Base-by-base conservation (phyloP, 2,329 filamentous ascomycete species). In the Cladosporium phlei region DNA sequence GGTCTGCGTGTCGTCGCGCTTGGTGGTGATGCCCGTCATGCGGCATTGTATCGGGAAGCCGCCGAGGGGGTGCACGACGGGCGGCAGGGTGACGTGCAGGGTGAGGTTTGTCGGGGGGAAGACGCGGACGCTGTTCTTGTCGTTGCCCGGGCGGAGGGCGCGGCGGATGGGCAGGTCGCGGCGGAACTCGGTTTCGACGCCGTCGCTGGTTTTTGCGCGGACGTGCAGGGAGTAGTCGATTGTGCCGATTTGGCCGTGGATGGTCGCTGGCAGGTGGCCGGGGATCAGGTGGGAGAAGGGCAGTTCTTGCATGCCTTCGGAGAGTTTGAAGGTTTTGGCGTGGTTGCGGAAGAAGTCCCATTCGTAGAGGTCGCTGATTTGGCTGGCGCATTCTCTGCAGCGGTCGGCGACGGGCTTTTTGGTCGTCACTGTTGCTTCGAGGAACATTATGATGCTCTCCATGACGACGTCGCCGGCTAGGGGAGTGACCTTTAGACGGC, bases 101-200 rank as follows among this genome's bases (percentile, higher is more conserved):
- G 88, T 90, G 60, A 98, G 83, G 69, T 95, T 93, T 56, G 93
- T 98, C 0, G 93, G 91, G 38, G 91, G 93, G 69, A 98, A 98
- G 61, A 97, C 86, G 61, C 91, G 88, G 52, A 95, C 83, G 12
- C 87, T 94, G 68, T 90, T 84, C 69, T 94, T 91, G 51, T 94
- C 88, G 44, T 79, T 76, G 38, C 88, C 86, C 2, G 87, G 80
- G 44, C 85, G 76, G 20, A 97, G 79, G 25, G 89, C 86, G 52
- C 91, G 86, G 70, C 84, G 84, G 56, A 97, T 78, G 46, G 82
- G 75, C 34, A 97, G 73, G 8, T 78, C 77, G 59, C 82, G 80
- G 52, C 79, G 77, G 59, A 88, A 79, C 56, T 76, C 80, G 60
- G 87, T 75, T 49, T 75, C 75, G 55, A 81, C 80, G 50, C 76